Base-by-base conservation (phyloP, 1,284 basidiomycete genomes). In the Leccinum insolens region DNA sequence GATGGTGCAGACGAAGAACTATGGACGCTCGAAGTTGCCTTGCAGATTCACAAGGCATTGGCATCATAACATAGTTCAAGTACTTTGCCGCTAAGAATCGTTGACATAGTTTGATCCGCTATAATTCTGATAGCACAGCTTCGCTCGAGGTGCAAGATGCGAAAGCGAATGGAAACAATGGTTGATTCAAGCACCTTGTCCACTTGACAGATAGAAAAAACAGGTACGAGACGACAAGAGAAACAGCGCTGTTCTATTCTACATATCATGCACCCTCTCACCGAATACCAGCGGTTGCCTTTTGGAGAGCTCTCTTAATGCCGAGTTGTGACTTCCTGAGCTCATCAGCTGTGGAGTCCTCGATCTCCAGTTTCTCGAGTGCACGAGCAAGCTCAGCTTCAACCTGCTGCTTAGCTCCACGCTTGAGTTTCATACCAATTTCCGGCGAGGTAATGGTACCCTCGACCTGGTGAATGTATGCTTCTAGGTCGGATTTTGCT, bases 1-100 rank as follows among this genome's bases (percentile, higher is more conserved):
- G 97, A 99, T 74, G 98, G 98, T 2, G 96, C 95, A n/a, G 97
- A 99, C 74, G 98, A 99, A 80, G 96, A 98, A 79, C 82, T 99
- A 49, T 98, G 98, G 90, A 88, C 96, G 62, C 82, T 99, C 22
- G 94, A 97, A 74, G 90, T 95, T 63, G 95, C 89, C 49, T 80
- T 98, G 64, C 86, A 89, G 52, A 84, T 98, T 20, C 85, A 91
- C 77, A 95, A 91, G 72, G 89, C 89, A 28, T 67, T 88, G 46
- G 73, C 77, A 62, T 76, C 74, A 34, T 76, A 64, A 57, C 25
- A 25, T 31, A 61, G 25, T 22, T 63, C 28, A 14, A 31, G 17
- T 15, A 37, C 31, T 4, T 58, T 25, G 15, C 15, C 46, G 8
- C 41, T 15, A 7, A 34, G 49, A 22, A 2, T 52, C 20, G 17